Evolutionary conservation across 1,139 yeast species (phyloP), one percentile per base, ranked within the genome.

Genomic region (Pichia sp.): DNA sequence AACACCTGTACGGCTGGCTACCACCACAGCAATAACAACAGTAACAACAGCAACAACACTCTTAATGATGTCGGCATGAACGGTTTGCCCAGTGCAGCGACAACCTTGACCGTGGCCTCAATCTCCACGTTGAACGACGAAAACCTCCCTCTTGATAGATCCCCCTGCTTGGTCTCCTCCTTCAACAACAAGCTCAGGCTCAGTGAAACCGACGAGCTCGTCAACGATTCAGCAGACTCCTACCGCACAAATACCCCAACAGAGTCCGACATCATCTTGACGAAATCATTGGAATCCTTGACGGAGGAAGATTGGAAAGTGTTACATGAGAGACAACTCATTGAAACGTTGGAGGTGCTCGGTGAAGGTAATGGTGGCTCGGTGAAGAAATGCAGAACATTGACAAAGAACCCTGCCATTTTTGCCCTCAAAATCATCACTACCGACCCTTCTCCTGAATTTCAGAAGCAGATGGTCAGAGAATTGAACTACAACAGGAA

Each of bases 321-420:
- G 12, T 73, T 85, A 3, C 86, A 87, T 28, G 74, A 80, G 54
- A 70, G 74, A 34, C 79, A 78, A 43, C 76, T 77, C 40, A 85
- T 88, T 46, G 71, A 76, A 6, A 86, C 84, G 50, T 61, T 90
- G 41, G 82, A 83, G 31, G 75, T 81, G 41, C 69, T 93, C 18
- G 99, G 99, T 18, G 98, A 93, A 71, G 99, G 99, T 16, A 86
- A 87, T 44, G 96, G 97, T 10, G 99, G 99, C 1, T 78, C 89
- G 19, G 99, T 93, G 10, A 78, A 85, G 23, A 82, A 88, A 64
- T 93, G 98, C 67, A 73, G 71, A 58, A 71, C 85, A 44, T 72
- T 72, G 53, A 66, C 74, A 43, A 81, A 83, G 7, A 60, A 66
- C 40, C 81, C 80, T 36, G 51, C 53, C 19, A 74, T 90, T 3